A percentile compares a stretch with the other conserved stretches of the same genome.
phyloP scores from a whole-genome alignment of 2,329 filamentous ascomycete genomes.

The Fusarium sp. region DNA sequence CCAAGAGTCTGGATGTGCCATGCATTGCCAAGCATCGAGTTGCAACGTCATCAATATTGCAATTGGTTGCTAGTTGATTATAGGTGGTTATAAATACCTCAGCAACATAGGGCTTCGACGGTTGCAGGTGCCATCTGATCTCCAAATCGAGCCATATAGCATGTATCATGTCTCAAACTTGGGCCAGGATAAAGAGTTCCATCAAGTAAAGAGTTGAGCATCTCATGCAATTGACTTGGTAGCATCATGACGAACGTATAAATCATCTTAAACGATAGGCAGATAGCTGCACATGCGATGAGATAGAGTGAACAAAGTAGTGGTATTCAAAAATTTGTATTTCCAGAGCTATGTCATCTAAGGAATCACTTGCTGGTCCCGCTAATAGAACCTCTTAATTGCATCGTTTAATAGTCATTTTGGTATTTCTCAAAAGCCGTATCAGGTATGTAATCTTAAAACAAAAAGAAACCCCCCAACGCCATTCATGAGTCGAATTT shows the following conservation, averaged over 20 bases:
- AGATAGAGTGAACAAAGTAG: neutral
- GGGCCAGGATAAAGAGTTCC: no score
- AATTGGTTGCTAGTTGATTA: neutral
- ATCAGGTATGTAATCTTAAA: constrained; percentile 28
- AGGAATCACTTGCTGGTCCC: neutral
- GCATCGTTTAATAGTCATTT: constrained; percentile 21
- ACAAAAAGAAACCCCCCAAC: constrained; percentile 39
- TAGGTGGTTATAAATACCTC: no score
- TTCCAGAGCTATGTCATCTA: constrained; percentile 17
- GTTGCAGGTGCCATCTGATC: no score
- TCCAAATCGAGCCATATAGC: no score
- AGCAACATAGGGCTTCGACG: no score
- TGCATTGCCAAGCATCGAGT: neutral
- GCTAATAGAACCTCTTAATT: constrained; percentile 3
- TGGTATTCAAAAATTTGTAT: constrained; percentile 31
- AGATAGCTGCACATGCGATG: neutral
- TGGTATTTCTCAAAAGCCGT: constrained; percentile 32
- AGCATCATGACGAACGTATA: no score
- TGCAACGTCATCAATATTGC: neutral
- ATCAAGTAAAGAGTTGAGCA: no score
- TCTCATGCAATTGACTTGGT: no score
- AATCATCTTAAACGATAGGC: neutral
- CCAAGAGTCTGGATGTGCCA: neutral
- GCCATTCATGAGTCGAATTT: constrained; percentile 44
- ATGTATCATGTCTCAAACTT: no score